Conservation (phyloP, 2,329 filamentous ascomycete species). For the Fusarium fracticaudum region DNA sequence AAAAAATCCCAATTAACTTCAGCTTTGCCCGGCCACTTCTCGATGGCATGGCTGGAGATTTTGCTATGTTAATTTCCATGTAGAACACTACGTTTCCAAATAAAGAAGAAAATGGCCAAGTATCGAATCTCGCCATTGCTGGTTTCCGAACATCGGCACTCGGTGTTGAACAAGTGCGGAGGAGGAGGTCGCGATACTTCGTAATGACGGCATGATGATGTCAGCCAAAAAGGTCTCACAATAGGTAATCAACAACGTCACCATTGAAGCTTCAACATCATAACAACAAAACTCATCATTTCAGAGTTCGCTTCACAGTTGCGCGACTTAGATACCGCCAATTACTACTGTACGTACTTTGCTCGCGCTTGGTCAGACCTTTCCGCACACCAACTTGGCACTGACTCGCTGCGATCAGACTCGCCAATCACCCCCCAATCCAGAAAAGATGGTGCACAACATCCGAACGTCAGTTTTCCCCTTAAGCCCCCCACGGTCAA, state of each 20-base stretch:
- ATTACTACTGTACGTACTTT: background rate
- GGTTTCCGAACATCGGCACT: background rate
- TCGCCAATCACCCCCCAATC: background rate
- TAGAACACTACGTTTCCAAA: rapidly evolving
- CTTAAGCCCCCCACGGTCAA: rapidly evolving
- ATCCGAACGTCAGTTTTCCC: slow-evolving; percentile 7
- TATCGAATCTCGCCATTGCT: background rate
- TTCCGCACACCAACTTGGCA: background rate
- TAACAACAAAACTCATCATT: background rate
- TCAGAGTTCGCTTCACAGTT: background rate
- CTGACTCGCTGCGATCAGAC: slow-evolving; percentile 1
- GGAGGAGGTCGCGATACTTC: background rate
- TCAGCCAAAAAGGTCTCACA: background rate
- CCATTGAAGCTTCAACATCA: background rate
- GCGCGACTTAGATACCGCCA: background rate
- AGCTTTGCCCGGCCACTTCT: rapidly evolving
- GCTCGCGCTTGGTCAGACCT: no score
- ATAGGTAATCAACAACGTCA: slow-evolving; percentile 15
- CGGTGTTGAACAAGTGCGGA: background rate
- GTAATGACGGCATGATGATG: slow-evolving; percentile 36
- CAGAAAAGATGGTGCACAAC: slow-evolving; percentile 33
- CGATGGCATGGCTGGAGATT: rapidly evolving
- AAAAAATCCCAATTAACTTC: no score
- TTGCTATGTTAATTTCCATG: rapidly evolving
- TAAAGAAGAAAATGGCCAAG: no score